These are phyloP conservation scores for Hordeum vulgare DNA, from an alignment of 176 grass and related monocot species.

Conservation along the genomic window MorexV3_pseudomolecules_assembly NC_058520.1:350403774-350404273, in stretches of 20 bases:
- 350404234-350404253: neutral
- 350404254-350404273: neutral
- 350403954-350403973: constrained; percentile 10
- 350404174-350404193: no score
- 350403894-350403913: neutral
- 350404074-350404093: no score
- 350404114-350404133: neutral
- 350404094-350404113: neutral
- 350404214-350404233: neutral
- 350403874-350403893: neutral
- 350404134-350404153: neutral
- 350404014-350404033: neutral
- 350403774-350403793: neutral
- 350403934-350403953: constrained; percentile 26
- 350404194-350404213: no score
- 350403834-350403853: neutral
- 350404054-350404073: no score
- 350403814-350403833: neutral
- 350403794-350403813: neutral
- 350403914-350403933: neutral
- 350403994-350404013: neutral
- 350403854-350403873: neutral
- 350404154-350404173: no score
- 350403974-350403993: neutral
- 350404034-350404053: neutral